Base-by-base conservation (phyloP, 73 alveolate species). In the Tetrahymena thermophila region DNA sequence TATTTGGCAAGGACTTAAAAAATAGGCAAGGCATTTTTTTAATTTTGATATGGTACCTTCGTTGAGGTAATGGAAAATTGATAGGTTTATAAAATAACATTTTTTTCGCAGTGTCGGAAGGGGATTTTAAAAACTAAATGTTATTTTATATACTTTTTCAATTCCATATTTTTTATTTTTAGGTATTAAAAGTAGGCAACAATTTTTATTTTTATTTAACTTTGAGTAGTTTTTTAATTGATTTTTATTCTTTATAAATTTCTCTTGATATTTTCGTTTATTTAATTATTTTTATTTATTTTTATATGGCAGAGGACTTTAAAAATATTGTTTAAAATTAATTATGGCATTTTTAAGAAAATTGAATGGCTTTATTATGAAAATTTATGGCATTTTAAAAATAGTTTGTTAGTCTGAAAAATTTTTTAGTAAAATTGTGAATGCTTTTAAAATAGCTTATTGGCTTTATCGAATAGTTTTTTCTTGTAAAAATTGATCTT, bases 261-360 rank as follows among this genome's bases (percentile, higher is more conserved):
- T 71, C 89, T 71, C 89, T 71, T 71, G 42, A 25, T 71, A 71
- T 19, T 71, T 71, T 71, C 89, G 89, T 71, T 19, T 71, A 15
- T 58, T 71, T 71, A 19, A 50, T 19, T 71, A 19, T 19, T 71
- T 71, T 58, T n/a, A n/a, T 71, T 71, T 71, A 71, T 71, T 71
- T 71, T 71, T 71, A 71, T 71, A 71, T 71, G 89, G 89, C 89
- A 71, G 89, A 71, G 89, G 89, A 71, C 89, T 71, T 71, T 71
- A 71, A 71, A 71, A 71, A 71, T 71, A 28, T 50, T 21, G 83
- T 50, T 50, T 19, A 31, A 28, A 71, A 19, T 71, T 71, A n/a
- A 19, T 71, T 71, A 71, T 71, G 89, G 89, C 89, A 71, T 71
- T 71, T n/a, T 71, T 28, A 28, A 19, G 17, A 71, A 71, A 71